Evolutionary conservation across 139 green algal species (phyloP).

Genomic region (Auxenochlorella pyrenoidosa): DNA sequence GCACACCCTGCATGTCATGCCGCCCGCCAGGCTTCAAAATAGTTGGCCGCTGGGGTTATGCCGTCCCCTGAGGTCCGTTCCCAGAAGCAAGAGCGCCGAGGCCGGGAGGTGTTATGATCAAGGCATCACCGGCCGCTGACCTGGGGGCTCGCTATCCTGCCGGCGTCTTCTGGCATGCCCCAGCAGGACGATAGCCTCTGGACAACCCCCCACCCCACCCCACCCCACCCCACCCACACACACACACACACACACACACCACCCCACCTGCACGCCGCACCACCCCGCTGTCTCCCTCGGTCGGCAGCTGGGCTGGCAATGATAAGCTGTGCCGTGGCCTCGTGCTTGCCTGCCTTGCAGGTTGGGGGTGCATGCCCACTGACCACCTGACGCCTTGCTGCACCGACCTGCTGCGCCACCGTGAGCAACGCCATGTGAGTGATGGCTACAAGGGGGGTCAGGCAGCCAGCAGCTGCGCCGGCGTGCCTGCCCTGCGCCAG

Average conservation of each 20-base stretch:
- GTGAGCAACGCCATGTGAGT: too few relatives aligned
- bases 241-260: too few relatives aligned
- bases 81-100: conserved; percentile 75
- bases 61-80: conserved; percentile 66
- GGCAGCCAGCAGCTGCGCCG: too few relatives aligned
- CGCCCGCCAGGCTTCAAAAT: conserved; percentile 66
- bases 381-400: too few relatives aligned
- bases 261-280: background rate
- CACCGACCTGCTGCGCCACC: too few relatives aligned
- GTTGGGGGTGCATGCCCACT: background rate
- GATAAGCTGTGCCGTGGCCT: background rate
- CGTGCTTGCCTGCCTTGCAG: background rate
- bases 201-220: conserved; percentile 41
- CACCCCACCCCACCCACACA: too few relatives aligned
- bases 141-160: conserved; percentile 70
- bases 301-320: background rate
- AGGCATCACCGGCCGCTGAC: conserved; percentile 56
- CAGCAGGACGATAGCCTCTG: conserved; percentile 63
- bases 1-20: background rate
- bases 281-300: background rate
- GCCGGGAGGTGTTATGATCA: conserved; percentile 70
- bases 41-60: conserved; percentile 71
- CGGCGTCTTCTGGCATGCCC: conserved; percentile 31
- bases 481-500: background rate
- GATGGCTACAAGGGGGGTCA: too few relatives aligned